Evolutionary conservation across 768 basidiomycete species (phyloP), one percentile per base, ranked within the genome.

Genomic region (Phaeotremella skinneri): DNA sequence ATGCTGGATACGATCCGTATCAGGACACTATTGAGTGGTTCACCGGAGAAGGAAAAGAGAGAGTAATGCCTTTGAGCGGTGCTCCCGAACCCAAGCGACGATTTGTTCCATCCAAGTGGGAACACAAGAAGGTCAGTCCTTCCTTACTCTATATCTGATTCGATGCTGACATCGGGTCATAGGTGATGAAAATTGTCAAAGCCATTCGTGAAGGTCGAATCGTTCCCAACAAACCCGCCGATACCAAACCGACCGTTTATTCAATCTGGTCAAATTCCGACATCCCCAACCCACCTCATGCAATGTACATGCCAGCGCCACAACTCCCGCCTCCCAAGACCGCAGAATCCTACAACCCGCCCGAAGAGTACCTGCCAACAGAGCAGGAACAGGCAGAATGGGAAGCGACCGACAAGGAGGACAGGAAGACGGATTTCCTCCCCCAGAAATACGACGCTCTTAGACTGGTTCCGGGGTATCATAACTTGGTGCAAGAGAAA

Each of bases 181-280:
- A 96, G 93, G 85, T 99, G 66, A 93, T 99, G 91, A 99, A 98
- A 83, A 97, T 98, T 61, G 93, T 99, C 61, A 91, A 93, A 48
- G 94, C 94, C 3, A 98, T 99, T 70, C 86, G 96, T 7, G 87
- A 92, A 81, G 96, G 96, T 31, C 87, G 90, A 42, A 99, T 99
- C 63, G 72, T 91, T 5, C 89, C 92, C 29, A 86, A 88, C 62
- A 94, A 91, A 78, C 89, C 92, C 85, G 78, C 83, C 83, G n/a
- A 80, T 81, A 3, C 81, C 82, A 32, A 83, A 79, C 63, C 79
- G 85, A 78, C 83, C 83, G 42, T 91, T 66, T 94, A 91, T 76
- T 81, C 87, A 16, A 88, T 99, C 59, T 99, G 96, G 96, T 85
- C 86, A 30, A 76, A 77, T 25, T 85, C 89, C 63, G 80, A 81